Conservation (phyloP, 352 stramenopile genomes). For the Poterioochromonas sp. region DNA sequence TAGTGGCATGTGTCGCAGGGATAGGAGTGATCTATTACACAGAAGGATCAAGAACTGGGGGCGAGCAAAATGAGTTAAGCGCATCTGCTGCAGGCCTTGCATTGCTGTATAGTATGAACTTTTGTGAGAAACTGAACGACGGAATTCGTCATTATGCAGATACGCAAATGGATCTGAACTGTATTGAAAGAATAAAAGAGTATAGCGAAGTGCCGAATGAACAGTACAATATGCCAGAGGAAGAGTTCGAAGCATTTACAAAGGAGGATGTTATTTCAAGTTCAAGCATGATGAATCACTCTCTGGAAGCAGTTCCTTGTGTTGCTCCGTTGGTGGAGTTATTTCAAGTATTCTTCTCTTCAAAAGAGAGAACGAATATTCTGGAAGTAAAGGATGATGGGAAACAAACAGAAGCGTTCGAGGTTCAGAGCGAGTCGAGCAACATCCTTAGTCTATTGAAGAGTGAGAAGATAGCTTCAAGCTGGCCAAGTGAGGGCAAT, state of each 20-base stretch:
- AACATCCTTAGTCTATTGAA: neutral
- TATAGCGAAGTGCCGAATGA: neutral
- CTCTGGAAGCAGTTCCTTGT: neutral
- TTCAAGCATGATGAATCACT: neutral
- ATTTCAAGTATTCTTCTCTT: neutral
- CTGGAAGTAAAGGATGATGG: too few species aligned
- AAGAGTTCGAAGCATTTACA: neutral
- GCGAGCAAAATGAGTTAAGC: neutral
- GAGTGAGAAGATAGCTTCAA: neutral
- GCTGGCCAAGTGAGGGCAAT: neutral
- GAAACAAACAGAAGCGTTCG: neutral
- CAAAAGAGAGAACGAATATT: neutral
- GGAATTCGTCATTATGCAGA: neutral
- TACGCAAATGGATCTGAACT: slow-evolving; percentile 23
- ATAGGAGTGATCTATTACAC: neutral
- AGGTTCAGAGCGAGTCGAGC: neutral
- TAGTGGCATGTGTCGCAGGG: neutral
- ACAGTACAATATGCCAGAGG: neutral
- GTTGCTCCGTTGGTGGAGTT: neutral
- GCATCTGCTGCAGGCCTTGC: slow-evolving; percentile 11
- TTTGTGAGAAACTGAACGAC: neutral
- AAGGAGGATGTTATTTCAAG: neutral
- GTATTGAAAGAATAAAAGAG: slow-evolving; percentile 7
- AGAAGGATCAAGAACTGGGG: neutral
- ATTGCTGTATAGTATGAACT: neutral